These are phyloP conservation scores for Reticulomyxa filosa DNA, from an alignment of 78 protist genomes.

Conservation along the genomic window DNA sequence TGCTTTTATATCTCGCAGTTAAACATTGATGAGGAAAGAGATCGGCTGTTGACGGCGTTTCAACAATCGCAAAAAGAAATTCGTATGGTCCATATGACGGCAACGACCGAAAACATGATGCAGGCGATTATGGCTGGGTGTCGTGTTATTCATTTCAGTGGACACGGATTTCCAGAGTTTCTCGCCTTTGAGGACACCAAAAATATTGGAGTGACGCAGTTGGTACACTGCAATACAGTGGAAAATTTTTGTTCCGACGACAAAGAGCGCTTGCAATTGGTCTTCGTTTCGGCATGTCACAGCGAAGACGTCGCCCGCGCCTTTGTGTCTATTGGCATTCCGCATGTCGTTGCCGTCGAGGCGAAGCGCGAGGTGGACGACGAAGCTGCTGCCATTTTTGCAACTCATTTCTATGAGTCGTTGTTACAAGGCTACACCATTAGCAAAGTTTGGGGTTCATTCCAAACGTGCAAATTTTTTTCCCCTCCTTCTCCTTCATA, in stretches of 20 bases:
- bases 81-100: no score
- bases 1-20: no score
- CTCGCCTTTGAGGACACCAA: constrained; percentile 1
- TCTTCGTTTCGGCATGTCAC: constrained; percentile 3
- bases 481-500: no score
- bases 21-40: no score
- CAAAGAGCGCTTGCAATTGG: not conserved
- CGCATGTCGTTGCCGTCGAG: not conserved
- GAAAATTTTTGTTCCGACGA: no score
- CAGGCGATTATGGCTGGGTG: not conserved
- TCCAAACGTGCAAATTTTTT: no score
- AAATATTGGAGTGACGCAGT: not conserved
- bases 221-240: no score
- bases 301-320: not conserved
- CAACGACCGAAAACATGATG: no score
- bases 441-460: no score
- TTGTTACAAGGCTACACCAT: not conserved
- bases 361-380: not conserved
- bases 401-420: not conserved
- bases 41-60: no score
- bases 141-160: not conserved
- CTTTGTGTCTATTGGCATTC: not conserved
- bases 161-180: not conserved
- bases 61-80: no score
- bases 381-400: not conserved